Evolutionary conservation across 2,329 filamentous ascomycete species (phyloP).

Genomic region (Chalara sp.): DNA sequence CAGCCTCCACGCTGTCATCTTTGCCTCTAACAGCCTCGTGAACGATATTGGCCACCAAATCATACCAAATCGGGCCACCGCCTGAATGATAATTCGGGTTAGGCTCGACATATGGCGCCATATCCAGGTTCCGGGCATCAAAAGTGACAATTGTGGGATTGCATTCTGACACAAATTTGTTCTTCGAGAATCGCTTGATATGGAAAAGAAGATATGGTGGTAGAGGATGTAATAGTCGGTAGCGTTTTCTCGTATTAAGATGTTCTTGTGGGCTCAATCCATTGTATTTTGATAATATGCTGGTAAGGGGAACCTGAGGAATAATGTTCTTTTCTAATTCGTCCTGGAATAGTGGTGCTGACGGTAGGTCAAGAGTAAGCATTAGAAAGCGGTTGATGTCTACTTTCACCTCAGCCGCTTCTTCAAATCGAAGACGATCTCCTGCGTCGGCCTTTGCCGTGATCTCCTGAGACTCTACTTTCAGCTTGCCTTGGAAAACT

Average conservation of each 20-base stretch:
- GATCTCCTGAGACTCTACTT: slow-evolving; percentile 89
- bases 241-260: slow-evolving; percentile 79
- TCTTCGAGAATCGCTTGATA: slow-evolving; percentile 92
- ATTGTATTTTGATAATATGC: slow-evolving; percentile 88
- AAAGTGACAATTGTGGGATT: slow-evolving; percentile 99
- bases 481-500: slow-evolving; percentile 87
- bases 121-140: slow-evolving; percentile 75
- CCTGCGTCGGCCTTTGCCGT: slow-evolving; percentile 82
- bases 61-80: slow-evolving; percentile 85
- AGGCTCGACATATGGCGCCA: slow-evolving; percentile 86
- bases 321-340: slow-evolving; percentile 94
- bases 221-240: slow-evolving; percentile 81
- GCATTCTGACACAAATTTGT: slow-evolving; percentile 93
- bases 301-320: slow-evolving; percentile 77
- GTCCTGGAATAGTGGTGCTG: slow-evolving; percentile 92
- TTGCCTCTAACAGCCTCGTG: slow-evolving; percentile 73
- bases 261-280: slow-evolving; percentile 82
- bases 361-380: slow-evolving; percentile 84
- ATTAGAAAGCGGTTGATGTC: slow-evolving; percentile 79
- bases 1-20: slow-evolving; percentile 81
- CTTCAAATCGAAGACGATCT: slow-evolving; percentile 87
- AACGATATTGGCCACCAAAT: slow-evolving; percentile 90
- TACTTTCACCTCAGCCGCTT: slow-evolving; percentile 73
- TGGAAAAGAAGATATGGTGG: slow-evolving; percentile 90
- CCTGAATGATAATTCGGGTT: slow-evolving; percentile 64